These are phyloP conservation scores for Podospora appendiculata DNA, from an alignment of 495 filamentous ascomycete species.

Conservation along the genomic window DNA sequence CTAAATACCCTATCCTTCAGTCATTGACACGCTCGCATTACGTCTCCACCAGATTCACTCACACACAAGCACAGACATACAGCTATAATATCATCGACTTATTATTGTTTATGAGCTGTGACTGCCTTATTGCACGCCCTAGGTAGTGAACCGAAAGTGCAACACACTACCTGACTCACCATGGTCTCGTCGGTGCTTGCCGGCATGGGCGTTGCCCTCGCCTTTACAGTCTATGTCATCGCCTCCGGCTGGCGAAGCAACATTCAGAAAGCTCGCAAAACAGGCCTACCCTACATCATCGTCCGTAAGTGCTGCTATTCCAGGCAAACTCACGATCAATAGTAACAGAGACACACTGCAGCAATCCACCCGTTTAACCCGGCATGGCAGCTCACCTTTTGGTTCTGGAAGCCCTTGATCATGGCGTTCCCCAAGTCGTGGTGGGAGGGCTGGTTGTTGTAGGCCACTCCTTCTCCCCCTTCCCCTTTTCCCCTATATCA, in stretches of 20 bases:
- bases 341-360: conserved; percentile 11
- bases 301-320: conserved; percentile 27
- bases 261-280: conserved; percentile 35
- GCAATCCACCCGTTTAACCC: conserved; percentile 34
- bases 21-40: too few relatives aligned
- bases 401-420: conserved; percentile 42
- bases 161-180: neutral
- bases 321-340: neutral
- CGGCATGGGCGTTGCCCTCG: conserved; percentile 7
- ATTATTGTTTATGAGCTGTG: neutral
- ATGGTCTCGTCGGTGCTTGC: conserved; percentile 19
- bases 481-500: neutral
- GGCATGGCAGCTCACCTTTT: conserved; percentile 42
- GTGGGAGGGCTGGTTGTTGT: conserved; percentile 42
- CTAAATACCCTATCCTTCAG: too few relatives aligned
- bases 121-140: neutral
- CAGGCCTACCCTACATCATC: conserved; percentile 35
- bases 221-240: conserved; percentile 10
- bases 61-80: too few relatives aligned
- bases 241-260: conserved; percentile 27
- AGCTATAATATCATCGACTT: too few relatives aligned
- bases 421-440: conserved; percentile 36
- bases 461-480: neutral
- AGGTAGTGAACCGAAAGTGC: neutral
- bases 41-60: too few relatives aligned